A percentile compares a stretch with the other conserved stretches of the same genome.
phyloP scores from a whole-genome alignment of 306 rosid species.

The Echinosophora koreensis region DNA sequence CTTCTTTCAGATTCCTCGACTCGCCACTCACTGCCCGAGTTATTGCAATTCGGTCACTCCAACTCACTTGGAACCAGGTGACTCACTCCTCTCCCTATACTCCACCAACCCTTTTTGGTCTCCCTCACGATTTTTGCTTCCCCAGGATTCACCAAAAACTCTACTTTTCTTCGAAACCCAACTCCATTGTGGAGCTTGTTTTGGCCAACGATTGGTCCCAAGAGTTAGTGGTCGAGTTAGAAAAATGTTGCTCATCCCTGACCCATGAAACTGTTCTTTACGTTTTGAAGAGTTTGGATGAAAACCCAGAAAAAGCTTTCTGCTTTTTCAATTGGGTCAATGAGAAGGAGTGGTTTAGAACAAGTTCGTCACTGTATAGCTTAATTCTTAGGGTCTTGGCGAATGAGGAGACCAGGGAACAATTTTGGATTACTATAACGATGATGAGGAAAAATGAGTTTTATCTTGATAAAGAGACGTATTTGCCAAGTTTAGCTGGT shows the following conservation, averaged over 20 bases:
- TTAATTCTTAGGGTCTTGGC: slow-evolving; percentile 68
- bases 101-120: slow-evolving; percentile 46
- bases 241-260: slow-evolving; percentile 49
- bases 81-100: slow-evolving; percentile 53
- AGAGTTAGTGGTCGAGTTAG: slow-evolving; percentile 63
- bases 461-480: slow-evolving; percentile 67
- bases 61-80: slow-evolving; percentile 55
- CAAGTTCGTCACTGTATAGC: slow-evolving; percentile 70
- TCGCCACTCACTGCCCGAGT: slow-evolving; percentile 54
- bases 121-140: slow-evolving; percentile 37
- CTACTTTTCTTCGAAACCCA: slow-evolving; percentile 71
- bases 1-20: slow-evolving; percentile 56
- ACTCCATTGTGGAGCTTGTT: slow-evolving; percentile 65
- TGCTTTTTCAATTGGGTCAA: slow-evolving; percentile 76
- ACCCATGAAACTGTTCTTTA: slow-evolving; percentile 77
- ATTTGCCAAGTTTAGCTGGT: slow-evolving; percentile 46
- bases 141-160: slow-evolving; percentile 47
- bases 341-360: slow-evolving; percentile 61
- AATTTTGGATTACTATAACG: slow-evolving; percentile 70
- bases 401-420: slow-evolving; percentile 60
- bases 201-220: slow-evolving; percentile 74
- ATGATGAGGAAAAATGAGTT: slow-evolving; percentile 73
- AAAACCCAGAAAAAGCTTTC: slow-evolving; percentile 69
- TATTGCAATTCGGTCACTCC: slow-evolving; percentile 46
- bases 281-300: slow-evolving; percentile 70